Conservation (phyloP, 2,329 filamentous ascomycete genomes). For the Sporothrix brunneoviolacea region DNA sequence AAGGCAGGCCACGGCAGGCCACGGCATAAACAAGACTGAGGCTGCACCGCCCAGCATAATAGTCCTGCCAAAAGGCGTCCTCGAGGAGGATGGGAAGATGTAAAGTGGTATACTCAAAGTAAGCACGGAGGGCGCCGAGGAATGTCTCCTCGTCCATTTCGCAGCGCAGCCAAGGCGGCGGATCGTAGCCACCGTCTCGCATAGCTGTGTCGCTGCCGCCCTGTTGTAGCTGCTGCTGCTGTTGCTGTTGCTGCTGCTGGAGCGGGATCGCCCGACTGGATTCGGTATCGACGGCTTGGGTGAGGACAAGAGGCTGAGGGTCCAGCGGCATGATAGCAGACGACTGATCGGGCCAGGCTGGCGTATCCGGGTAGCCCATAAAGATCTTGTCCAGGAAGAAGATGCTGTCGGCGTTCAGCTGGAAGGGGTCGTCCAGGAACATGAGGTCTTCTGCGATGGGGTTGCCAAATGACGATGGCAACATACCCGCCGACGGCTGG, state of each 20-base stretch:
- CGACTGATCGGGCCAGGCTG: not conserved
- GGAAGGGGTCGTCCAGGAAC: slow-evolving; percentile 15
- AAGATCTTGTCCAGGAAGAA: slow-evolving; percentile 23
- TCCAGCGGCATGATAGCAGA: not conserved
- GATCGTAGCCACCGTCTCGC: slow-evolving; percentile 10
- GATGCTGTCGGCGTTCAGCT: slow-evolving; percentile 21
- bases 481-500: no score
- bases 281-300: no score
- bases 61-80: slow-evolving; percentile 24
- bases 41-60: slow-evolving; percentile 18
- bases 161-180: slow-evolving; percentile 11
- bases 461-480: no score
- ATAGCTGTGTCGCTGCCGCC: not conserved
- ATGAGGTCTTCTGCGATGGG: slow-evolving; percentile 7
- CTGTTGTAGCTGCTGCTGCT: not conserved
- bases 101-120: slow-evolving; percentile 21
- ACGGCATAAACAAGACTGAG: slow-evolving; percentile 20
- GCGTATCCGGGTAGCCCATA: slow-evolving; percentile 11
- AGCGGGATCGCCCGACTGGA: not conserved
- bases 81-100: slow-evolving; percentile 21
- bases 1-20: slow-evolving; percentile 22
- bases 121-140: slow-evolving; percentile 17
- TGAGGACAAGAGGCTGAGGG: not conserved
- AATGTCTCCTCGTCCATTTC: slow-evolving; percentile 10
- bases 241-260: slow-evolving; percentile 2